Conservation (phyloP, 129 eudicot species). For the Chrysanthemum lavandulifolium region DNA sequence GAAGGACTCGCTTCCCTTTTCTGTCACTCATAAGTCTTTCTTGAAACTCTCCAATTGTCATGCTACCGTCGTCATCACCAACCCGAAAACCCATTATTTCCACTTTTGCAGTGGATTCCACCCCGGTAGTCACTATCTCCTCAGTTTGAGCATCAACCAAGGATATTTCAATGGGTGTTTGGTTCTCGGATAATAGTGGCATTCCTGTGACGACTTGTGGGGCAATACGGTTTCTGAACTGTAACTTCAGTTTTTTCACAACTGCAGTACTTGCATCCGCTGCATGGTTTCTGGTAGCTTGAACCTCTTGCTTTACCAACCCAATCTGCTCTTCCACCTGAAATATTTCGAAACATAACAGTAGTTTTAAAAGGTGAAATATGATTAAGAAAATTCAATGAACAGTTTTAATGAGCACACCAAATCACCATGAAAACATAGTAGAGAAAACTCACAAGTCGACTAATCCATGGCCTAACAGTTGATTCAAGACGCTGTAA, state of each 20-base stretch:
- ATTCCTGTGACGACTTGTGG: conserved; percentile 42
- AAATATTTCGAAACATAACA: neutral
- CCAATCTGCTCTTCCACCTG: conserved; percentile 30
- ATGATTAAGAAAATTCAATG: neutral
- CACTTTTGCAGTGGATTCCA: conserved; percentile 47
- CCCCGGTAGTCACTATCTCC: conserved; percentile 41
- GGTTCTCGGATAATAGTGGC: conserved; percentile 43
- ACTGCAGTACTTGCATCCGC: conserved; percentile 20
- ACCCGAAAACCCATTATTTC: conserved; percentile 43
- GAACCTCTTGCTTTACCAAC: conserved; percentile 14
- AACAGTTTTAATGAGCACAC: neutral
- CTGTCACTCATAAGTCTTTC: conserved; percentile 36
- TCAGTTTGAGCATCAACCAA: conserved; percentile 45
- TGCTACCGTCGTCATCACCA: conserved; percentile 40
- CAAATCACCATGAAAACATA: neutral
- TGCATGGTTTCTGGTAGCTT: conserved; percentile 31
- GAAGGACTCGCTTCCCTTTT: conserved; percentile 46
- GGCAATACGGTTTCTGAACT: conserved; percentile 32
- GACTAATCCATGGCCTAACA: conserved; percentile 21
- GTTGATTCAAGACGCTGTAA: conserved; percentile 15
- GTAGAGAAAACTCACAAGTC: conserved; percentile 19
- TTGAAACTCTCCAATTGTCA: conserved; percentile 43
- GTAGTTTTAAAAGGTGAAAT: too few relatives aligned
- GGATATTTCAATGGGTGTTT: conserved; percentile 32
- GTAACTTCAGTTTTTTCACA: conserved; percentile 34